Evolutionary conservation across 2,329 filamentous ascomycete genomes (phyloP), one percentile per base, ranked within the genome.

Genomic region (Ophiostoma sp.): DNA sequence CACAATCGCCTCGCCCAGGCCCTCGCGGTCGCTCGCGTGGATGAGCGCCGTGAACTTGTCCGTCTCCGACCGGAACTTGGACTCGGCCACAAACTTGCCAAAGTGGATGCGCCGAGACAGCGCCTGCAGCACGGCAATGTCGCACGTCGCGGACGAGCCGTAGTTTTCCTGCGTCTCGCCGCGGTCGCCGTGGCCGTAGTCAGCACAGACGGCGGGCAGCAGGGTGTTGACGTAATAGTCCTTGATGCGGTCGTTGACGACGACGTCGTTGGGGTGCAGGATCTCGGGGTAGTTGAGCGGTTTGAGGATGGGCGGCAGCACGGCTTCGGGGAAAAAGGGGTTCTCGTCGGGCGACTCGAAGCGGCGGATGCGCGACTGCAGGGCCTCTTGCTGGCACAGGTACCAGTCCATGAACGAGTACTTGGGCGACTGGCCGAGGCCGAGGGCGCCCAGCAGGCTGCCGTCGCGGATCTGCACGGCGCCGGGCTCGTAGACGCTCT

Each of bases 301-400:
- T 75, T 91, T 89, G n/a, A 99, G 87, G 72, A 99, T 91, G 35
- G 94, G 92, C 70, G 85, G 83, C 76, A 92, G 87, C 57, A 97
- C 83, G 11, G 87, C 89, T 39, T 91, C 86, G 1, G 93, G 92
- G 82, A 97, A 99, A 87, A 98, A 99, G 31, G 95, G 92, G 79
- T 97, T 94, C 81, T 99, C 95, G 83, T 99, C 95, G 54, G 95
- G 95, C 0, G 93, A 93, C 79, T 99, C 90, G 84, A 93, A 99
- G 78, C 95, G 93, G 75, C 95, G 93, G 75, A 99, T 94, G 68
- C 93, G 87, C 17, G 94, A 97, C 79, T 99, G 94, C 6, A 98
- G 83, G 73, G 88, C 89, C 81, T 99, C 95, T 78, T 97, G 92
- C 79, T 97, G 91, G 74, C 85, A 86, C 36, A 98, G 88, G 78